A percentile compares a stretch with the other conserved stretches of the same genome.
Evolutionary conservation across 352 stramenopile genomes (phyloP).

Genomic region (Peronospora destructor): DNA sequence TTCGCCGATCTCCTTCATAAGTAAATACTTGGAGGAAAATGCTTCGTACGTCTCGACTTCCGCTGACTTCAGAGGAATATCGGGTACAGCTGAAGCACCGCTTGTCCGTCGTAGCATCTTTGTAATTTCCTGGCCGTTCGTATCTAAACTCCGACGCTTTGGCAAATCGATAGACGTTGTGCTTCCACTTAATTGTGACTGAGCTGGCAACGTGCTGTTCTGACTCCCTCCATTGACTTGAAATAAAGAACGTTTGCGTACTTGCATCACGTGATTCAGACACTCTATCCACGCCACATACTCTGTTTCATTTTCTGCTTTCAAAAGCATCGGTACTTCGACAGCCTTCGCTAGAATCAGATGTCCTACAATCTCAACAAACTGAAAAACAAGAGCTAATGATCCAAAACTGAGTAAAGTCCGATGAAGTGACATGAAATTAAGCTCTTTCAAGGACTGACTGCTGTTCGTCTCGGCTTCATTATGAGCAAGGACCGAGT

Average conservation of each 20-base stretch:
- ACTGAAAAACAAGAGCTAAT: conserved; percentile 39
- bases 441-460: conserved; percentile 7
- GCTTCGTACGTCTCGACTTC: conserved; percentile 18
- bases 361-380: conserved; percentile 39
- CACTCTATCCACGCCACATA: conserved; percentile 45
- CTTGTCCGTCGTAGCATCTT: conserved; percentile 11
- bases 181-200: not conserved
- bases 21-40: conserved; percentile 56
- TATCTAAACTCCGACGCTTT: not conserved
- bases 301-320: conserved; percentile 38
- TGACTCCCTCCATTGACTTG: conserved; percentile 1
- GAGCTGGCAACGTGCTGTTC: not conserved
- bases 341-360: conserved; percentile 31
- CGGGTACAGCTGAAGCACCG: not conserved
- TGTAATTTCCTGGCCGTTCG: conserved; percentile 1
- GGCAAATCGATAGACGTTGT: not conserved
- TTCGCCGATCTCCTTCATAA: conserved; percentile 81
- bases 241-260: conserved; percentile 30
- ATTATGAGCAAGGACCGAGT: conserved; percentile 35
- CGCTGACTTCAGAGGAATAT: not conserved
- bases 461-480: conserved; percentile 11
- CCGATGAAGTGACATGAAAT: conserved; percentile 11
- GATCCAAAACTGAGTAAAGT: conserved; percentile 10
- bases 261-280: conserved; percentile 46
- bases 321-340: conserved; percentile 47